These are phyloP conservation scores for Wickerhamomyces silvicola DNA, from an alignment of 805 yeast species.

Conservation along the genomic window DNA sequence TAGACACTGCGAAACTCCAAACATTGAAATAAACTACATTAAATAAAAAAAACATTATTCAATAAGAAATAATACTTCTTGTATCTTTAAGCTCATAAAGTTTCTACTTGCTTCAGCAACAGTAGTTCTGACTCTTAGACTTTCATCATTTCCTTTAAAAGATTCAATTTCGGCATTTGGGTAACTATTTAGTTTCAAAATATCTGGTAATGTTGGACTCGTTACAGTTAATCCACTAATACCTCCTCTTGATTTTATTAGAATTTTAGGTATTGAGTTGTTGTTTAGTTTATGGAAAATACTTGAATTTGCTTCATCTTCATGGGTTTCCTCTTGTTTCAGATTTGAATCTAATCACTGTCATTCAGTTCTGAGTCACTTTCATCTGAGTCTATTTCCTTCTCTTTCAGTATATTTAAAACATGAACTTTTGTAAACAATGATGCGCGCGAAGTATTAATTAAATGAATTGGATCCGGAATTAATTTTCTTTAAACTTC, in stretches of 20 bases:
- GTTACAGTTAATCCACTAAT: conserved; percentile 1
- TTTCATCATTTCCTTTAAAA: too few species aligned
- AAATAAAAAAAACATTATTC: conserved; percentile 6
- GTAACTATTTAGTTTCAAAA: conserved; percentile 1
- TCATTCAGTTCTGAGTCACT: conserved; percentile 24
- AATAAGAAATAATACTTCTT: conserved; percentile 21
- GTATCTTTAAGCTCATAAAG: conserved; percentile 19
- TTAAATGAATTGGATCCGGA: too few species aligned
- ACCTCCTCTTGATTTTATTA: conserved; percentile 1
- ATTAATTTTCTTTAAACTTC: conserved; percentile 7
- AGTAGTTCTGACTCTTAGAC: conserved; percentile 4
- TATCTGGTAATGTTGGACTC: conserved; percentile 2
- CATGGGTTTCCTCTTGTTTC: conserved; percentile 7
- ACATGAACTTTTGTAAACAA: conserved; percentile 19
- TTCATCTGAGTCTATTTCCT: conserved; percentile 16
- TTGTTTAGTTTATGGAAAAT: neutral
- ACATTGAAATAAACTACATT: conserved; percentile 1
- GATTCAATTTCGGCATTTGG: neutral
- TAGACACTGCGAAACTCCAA: conserved; percentile 8
- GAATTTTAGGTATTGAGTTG: neutral
- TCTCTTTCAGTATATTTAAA: conserved; percentile 12
- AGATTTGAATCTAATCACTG: conserved; percentile 14
- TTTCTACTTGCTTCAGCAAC: conserved; percentile 21
- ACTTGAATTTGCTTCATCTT: neutral
- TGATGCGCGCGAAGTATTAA: too few species aligned